Percentiles rank a stretch among this genome's conserved stretches.
phyloP scores from a whole-genome alignment of 108 stramenopile species.

The Skeletonema costatum region DNA sequence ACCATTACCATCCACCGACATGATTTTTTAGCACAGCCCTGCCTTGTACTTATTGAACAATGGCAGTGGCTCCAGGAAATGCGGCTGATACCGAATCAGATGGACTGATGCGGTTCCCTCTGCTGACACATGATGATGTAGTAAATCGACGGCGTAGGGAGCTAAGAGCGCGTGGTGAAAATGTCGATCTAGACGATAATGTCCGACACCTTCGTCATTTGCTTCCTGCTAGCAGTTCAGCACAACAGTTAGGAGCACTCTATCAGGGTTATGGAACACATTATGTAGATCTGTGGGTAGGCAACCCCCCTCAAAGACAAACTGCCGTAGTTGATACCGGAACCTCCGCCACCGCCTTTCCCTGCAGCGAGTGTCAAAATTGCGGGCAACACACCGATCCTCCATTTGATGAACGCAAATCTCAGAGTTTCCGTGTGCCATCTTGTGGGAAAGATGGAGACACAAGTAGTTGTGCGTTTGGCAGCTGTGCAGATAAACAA shows the following conservation, averaged over 20 bases:
- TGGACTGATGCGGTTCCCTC: not conserved
- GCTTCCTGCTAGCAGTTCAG: not conserved
- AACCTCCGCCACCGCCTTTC: slow-evolving; percentile 73
- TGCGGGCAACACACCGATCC: slow-evolving; percentile 71
- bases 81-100: not conserved
- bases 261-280: slow-evolving; percentile 53
- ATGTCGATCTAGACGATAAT: not conserved
- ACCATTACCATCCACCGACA: too few relatives aligned
- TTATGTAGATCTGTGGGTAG: slow-evolving; percentile 75
- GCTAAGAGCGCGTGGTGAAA: not conserved
- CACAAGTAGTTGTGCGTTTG: not conserved
- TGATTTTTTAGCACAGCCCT: too few relatives aligned
- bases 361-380: slow-evolving; percentile 59
- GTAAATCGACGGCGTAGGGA: not conserved
- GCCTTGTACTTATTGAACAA: not conserved
- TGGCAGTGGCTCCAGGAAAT: not conserved
- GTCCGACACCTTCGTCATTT: not conserved
- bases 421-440: slow-evolving; percentile 31
- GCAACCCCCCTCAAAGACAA: slow-evolving; percentile 73
- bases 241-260: slow-evolving; percentile 28
- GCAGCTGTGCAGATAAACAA: not conserved
- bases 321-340: slow-evolving; percentile 82
- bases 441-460: slow-evolving; percentile 27
- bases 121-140: not conserved
- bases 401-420: slow-evolving; percentile 47